These are phyloP conservation scores for Actinomortierella wolfii DNA, from an alignment of 371 early-diverging fungal species.

Conservation along the genomic window DNA sequence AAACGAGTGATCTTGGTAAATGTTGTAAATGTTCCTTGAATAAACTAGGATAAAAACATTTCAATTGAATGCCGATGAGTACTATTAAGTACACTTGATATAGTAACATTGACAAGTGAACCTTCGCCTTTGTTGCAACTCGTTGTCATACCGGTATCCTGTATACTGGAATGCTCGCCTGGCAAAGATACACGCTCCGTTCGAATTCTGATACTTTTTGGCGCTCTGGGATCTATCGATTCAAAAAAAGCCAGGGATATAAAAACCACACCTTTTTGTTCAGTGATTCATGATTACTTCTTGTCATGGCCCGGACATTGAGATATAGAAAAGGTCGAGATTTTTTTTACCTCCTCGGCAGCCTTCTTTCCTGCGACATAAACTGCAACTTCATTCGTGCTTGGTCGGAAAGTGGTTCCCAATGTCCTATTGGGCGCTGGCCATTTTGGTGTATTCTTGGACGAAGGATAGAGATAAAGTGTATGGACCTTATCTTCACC, in stretches of 20 bases:
- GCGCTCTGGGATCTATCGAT: conserved; percentile 3
- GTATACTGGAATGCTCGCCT: conserved; percentile 29
- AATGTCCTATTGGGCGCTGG: conserved; percentile 28
- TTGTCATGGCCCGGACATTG: no score
- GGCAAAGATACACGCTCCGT: conserved; percentile 33
- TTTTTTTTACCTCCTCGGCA: conserved; percentile 38
- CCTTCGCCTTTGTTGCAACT: background rate
- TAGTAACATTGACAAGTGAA: no score
- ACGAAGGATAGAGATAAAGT: no score
- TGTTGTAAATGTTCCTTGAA: no score
- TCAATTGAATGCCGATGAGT: no score
- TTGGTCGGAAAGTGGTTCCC: conserved; percentile 27
- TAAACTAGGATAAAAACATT: no score
- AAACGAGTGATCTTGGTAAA: no score
- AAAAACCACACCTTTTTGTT: no score
- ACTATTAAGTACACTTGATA: no score
- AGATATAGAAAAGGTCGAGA: no score
- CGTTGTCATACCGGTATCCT: conserved; percentile 42
- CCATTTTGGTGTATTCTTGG: conserved; percentile 9
- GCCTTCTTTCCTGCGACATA: conserved; percentile 43
- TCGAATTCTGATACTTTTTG: conserved; percentile 22
- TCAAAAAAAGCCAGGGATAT: conserved; percentile 10
- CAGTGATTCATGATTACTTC: no score
- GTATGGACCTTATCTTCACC: no score
- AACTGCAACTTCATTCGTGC: conserved; percentile 44